phyloP scores from a whole-genome alignment of 2,329 filamentous ascomycete genomes.

The Ceratocystis colombiana region DNA sequence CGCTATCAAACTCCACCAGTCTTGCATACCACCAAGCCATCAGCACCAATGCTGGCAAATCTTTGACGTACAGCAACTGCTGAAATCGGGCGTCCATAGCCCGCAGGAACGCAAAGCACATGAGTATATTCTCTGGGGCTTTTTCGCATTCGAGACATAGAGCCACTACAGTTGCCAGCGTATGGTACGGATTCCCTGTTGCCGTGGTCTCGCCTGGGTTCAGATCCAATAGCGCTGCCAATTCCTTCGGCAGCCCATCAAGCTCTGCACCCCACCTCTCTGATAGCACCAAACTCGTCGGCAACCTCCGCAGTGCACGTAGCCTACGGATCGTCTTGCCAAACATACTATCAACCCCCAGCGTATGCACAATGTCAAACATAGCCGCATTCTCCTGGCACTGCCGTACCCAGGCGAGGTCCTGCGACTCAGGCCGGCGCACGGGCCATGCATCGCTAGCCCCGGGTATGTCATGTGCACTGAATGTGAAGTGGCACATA shows the following conservation, averaged over 20 bases:
- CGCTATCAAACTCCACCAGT: conserved; percentile 35
- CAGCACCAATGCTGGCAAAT: conserved; percentile 44
- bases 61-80: conserved; percentile 40
- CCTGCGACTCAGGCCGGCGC: conserved; percentile 34
- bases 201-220: conserved; percentile 26
- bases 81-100: conserved; percentile 39
- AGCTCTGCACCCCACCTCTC: conserved; percentile 12
- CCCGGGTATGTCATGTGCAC: conserved; percentile 35
- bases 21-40: conserved; percentile 49
- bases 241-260: conserved; percentile 30
- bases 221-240: conserved; percentile 31
- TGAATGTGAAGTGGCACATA: conserved; percentile 39
- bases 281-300: conserved; percentile 22
- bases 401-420: conserved; percentile 51
- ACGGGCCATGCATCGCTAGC: conserved; percentile 48
- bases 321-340: conserved; percentile 28
- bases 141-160: conserved; percentile 32
- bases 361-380: conserved; percentile 42
- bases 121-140: conserved; percentile 36
- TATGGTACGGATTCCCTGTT: conserved; percentile 32
- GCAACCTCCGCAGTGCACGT: conserved; percentile 24
- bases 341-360: conserved; percentile 41
- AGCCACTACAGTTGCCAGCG: conserved; percentile 33
- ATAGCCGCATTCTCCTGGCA: conserved; percentile 46
- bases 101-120: conserved; percentile 41